phyloP scores from a whole-genome alignment of 768 basidiomycete genomes.

The Piloderma croceum region DNA sequence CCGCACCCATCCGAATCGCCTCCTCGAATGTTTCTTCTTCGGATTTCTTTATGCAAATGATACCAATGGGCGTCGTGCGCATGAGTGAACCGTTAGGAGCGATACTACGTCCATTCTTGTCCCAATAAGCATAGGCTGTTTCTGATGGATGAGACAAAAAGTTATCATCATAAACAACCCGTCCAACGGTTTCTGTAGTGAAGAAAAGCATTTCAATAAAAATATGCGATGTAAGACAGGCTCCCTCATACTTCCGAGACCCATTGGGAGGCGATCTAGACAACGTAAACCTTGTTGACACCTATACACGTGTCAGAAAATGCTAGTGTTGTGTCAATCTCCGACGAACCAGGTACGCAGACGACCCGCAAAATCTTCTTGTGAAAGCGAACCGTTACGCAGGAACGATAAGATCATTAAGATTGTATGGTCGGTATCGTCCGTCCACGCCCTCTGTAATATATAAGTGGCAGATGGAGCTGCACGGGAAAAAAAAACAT shows the following conservation, averaged over 20 bases:
- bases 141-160: slow-evolving; percentile 8
- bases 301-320: slow-evolving; percentile 1
- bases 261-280: slow-evolving; percentile 18
- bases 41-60: slow-evolving; percentile 15
- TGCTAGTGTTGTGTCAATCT: neutral
- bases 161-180: slow-evolving; percentile 13
- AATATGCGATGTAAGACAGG: neutral
- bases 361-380: slow-evolving; percentile 13
- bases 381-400: slow-evolving; percentile 11
- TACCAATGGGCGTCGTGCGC: slow-evolving; percentile 18
- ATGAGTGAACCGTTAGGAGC: slow-evolving; percentile 21
- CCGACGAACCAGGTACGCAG: slow-evolving; percentile 12
- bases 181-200: slow-evolving; percentile 17
- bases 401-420: slow-evolving; percentile 17
- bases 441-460: slow-evolving; percentile 18
- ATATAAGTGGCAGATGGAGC: neutral
- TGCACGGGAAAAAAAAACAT: neutral
- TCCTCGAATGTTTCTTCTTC: slow-evolving; percentile 16
- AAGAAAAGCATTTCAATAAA: neutral
- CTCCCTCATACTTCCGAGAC: slow-evolving; percentile 13
- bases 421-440: slow-evolving; percentile 18
- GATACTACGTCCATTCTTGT: slow-evolving; percentile 8
- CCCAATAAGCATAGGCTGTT: slow-evolving; percentile 15
- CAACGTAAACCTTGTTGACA: slow-evolving; percentile 16
- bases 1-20: slow-evolving; percentile 16